A percentile compares a stretch with the other conserved stretches of the same genome.
These are phyloP conservation scores for Poronia punctata DNA, from an alignment of 495 filamentous ascomycete species.

Conservation along the genomic window DNA sequence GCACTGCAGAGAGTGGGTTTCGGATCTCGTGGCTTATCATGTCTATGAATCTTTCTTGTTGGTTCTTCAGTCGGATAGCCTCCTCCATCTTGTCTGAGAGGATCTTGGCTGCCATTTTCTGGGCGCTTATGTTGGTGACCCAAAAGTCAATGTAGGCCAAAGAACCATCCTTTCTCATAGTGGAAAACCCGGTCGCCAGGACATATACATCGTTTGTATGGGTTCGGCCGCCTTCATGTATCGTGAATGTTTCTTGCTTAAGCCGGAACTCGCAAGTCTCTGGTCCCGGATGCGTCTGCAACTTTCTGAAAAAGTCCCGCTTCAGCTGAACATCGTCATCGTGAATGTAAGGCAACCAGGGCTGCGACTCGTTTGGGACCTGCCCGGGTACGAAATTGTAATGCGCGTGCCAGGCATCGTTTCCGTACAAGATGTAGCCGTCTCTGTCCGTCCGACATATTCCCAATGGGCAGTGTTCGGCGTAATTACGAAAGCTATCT, in stretches of 20 bases:
- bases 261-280: slow-evolving; percentile 18
- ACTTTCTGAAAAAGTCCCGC: slow-evolving; percentile 10
- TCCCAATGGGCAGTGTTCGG: slow-evolving; percentile 61
- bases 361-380: slow-evolving; percentile 3
- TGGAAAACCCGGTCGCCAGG: slow-evolving; percentile 14
- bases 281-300: slow-evolving; percentile 5
- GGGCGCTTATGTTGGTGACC: slow-evolving; percentile 38
- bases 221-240: slow-evolving; percentile 13
- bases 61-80: slow-evolving; percentile 42
- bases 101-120: slow-evolving; percentile 31
- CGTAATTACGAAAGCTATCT: slow-evolving; percentile 58
- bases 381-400: slow-evolving; percentile 4
- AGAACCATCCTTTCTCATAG: slow-evolving; percentile 31
- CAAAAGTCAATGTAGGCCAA: slow-evolving; percentile 31
- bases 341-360: slow-evolving; percentile 16
- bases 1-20: slow-evolving; percentile 63
- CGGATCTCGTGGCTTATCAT: slow-evolving; percentile 72
- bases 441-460: slow-evolving; percentile 57
- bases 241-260: slow-evolving; percentile 13
- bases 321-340: slow-evolving; percentile 10
- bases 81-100: slow-evolving; percentile 32
- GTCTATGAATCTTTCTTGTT: slow-evolving; percentile 67
- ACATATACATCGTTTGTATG: slow-evolving; percentile 14
- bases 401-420: slow-evolving; percentile 54
- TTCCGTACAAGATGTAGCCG: slow-evolving; percentile 56